Conservation (phyloP, 441 rosid species). For the Pelargonium australe region DNA sequence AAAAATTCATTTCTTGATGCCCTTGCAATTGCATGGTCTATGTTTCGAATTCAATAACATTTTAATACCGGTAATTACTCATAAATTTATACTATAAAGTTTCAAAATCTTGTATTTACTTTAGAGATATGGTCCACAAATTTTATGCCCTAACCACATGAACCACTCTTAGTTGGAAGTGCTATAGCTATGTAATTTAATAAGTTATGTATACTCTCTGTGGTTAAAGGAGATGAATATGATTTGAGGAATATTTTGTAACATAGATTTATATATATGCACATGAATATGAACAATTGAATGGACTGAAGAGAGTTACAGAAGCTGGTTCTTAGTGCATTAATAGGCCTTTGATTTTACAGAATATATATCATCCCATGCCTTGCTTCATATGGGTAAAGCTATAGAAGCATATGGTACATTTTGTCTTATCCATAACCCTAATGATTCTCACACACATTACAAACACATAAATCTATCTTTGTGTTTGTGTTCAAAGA, state of each 20-base stretch:
- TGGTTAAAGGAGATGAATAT: conserved; percentile 3
- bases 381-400: conserved; percentile 22
- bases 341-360: conserved; percentile 3
- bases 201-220: neutral
- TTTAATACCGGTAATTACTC: neutral
- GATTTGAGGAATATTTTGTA: neutral
- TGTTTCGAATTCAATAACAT: neutral
- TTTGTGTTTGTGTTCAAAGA: neutral
- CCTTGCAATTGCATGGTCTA: too few species aligned
- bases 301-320: conserved; percentile 2
- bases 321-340: conserved; percentile 11
- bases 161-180: conserved; percentile 32
- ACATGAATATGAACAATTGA: conserved; percentile 22
- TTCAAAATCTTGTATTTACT: conserved; percentile 7
- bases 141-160: conserved; percentile 29
- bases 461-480: neutral
- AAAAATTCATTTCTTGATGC: too few species aligned
- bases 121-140: conserved; percentile 24
- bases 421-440: conserved; percentile 37
- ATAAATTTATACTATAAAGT: neutral
- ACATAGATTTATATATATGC: conserved; percentile 13
- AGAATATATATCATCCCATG: conserved; percentile 23
- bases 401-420: conserved; percentile 31
- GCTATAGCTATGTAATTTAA: neutral
- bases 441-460: conserved; percentile 26